phyloP scores from a whole-genome alignment of 805 yeast species.

The Jamesozyma jinghongensis region DNA sequence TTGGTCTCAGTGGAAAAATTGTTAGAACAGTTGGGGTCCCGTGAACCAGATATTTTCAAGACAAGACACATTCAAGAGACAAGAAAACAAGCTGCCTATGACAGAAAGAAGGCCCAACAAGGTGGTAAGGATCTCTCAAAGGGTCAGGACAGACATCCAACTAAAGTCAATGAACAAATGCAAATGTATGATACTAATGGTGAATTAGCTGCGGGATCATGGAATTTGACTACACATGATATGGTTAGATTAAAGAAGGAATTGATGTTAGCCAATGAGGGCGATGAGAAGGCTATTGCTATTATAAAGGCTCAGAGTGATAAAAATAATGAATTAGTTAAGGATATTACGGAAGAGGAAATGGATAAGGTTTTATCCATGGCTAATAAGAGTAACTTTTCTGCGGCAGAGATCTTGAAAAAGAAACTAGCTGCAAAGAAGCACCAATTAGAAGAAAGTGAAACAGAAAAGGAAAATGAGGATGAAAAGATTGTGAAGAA shows the following conservation, averaged over 20 bases:
- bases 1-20: slow-evolving; percentile 67
- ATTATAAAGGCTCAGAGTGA: slow-evolving; percentile 38
- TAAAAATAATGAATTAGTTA: slow-evolving; percentile 18
- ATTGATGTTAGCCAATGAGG: slow-evolving; percentile 60
- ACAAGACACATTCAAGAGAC: slow-evolving; percentile 59
- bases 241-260: slow-evolving; percentile 55
- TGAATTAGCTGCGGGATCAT: slow-evolving; percentile 56
- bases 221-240: slow-evolving; percentile 58
- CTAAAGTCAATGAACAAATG: slow-evolving; percentile 57
- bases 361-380: slow-evolving; percentile 25
- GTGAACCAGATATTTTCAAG: slow-evolving; percentile 72
- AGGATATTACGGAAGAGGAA: slow-evolving; percentile 23
- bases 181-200: slow-evolving; percentile 75
- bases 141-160: slow-evolving; percentile 71
- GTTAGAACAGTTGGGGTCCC: slow-evolving; percentile 51
- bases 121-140: slow-evolving; percentile 51
- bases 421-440: slow-evolving; percentile 28
- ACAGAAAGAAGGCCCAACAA: slow-evolving; percentile 41
- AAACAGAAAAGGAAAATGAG: slow-evolving; percentile 11
- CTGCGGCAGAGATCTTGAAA: slow-evolving; percentile 40
- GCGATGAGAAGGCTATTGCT: slow-evolving; percentile 62
- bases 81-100: slow-evolving; percentile 55
- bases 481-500: slow-evolving; percentile 8
- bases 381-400: slow-evolving; percentile 34
- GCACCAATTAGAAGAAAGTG: slow-evolving; percentile 21